Percentiles rank a stretch among this genome's conserved stretches.
Conservation (phyloP, 345 rosid species). For the Hypericum perforatum region DNA sequence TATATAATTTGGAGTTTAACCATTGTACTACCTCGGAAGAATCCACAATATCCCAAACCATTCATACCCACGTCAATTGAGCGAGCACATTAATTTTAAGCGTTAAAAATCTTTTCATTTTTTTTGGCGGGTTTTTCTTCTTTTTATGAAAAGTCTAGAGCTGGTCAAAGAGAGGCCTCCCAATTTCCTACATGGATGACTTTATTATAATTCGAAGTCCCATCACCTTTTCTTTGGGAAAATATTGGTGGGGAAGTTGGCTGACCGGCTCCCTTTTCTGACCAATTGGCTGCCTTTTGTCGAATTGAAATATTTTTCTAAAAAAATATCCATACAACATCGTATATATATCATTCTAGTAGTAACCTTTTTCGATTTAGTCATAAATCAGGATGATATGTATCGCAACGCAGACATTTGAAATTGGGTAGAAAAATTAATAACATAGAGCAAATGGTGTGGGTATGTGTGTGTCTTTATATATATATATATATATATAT, state of each 20-base stretch:
- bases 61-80: too few relatives aligned
- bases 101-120: neutral
- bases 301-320: too few relatives aligned
- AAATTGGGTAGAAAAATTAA: too few relatives aligned
- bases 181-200: conserved; percentile 22
- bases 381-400: too few relatives aligned
- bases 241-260: conserved; percentile 33
- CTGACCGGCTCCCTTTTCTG: conserved; percentile 42
- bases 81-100: neutral
- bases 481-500: too few relatives aligned
- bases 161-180: conserved; percentile 30
- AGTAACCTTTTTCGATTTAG: too few relatives aligned
- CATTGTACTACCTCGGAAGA: neutral
- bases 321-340: too few relatives aligned
- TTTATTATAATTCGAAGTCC: conserved; percentile 23
- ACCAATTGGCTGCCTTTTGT: conserved; percentile 13
- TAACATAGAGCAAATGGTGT: too few relatives aligned
- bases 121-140: neutral
- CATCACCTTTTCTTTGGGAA: neutral
- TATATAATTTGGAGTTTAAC: conserved; percentile 4
- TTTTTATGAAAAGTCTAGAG: conserved; percentile 9
- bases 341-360: too few relatives aligned
- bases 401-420: too few relatives aligned
- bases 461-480: too few relatives aligned
- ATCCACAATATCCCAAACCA: too few relatives aligned